These are phyloP conservation scores for Colletotrichum costaricense DNA, from an alignment of 2,329 filamentous ascomycete species.

Conservation along the genomic window DNA sequence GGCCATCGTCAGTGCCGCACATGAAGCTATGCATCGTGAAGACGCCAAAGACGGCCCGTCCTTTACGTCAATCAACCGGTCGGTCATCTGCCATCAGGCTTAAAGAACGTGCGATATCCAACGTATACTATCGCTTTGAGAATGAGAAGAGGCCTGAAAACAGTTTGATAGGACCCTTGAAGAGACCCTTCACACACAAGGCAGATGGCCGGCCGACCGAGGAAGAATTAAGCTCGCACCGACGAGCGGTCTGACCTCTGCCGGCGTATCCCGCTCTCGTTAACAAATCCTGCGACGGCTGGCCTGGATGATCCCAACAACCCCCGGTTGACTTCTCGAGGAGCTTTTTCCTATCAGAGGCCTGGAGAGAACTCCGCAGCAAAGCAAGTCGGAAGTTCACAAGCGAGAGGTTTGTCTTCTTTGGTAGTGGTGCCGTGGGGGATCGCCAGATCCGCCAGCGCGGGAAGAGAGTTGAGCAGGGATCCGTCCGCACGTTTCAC, in stretches of 20 bases:
- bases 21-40: not conserved
- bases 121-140: not conserved
- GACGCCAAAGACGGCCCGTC: not conserved
- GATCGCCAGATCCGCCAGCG: constrained; percentile 24
- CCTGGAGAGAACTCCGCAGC: not conserved
- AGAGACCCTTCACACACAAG: constrained; percentile 25
- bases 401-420: not conserved
- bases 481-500: constrained; percentile 35
- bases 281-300: not conserved
- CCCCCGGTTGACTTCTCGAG: not conserved
- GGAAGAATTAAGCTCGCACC: constrained; percentile 10
- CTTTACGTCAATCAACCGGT: constrained; percentile 2
- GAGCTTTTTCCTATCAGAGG: not conserved
- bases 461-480: constrained; percentile 26
- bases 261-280: not conserved
- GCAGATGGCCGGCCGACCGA: not conserved
- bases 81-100: not conserved
- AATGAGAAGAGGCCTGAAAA: not conserved
- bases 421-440: not conserved
- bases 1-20: not conserved
- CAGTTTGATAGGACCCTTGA: constrained; percentile 11
- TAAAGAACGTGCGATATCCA: constrained; percentile 13
- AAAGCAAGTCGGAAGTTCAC: not conserved
- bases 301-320: not conserved
- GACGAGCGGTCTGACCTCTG: not conserved